Evolutionary conservation across 2,329 filamentous ascomycete species (phyloP).

Genomic region (Exutisphaerella laricina): DNA sequence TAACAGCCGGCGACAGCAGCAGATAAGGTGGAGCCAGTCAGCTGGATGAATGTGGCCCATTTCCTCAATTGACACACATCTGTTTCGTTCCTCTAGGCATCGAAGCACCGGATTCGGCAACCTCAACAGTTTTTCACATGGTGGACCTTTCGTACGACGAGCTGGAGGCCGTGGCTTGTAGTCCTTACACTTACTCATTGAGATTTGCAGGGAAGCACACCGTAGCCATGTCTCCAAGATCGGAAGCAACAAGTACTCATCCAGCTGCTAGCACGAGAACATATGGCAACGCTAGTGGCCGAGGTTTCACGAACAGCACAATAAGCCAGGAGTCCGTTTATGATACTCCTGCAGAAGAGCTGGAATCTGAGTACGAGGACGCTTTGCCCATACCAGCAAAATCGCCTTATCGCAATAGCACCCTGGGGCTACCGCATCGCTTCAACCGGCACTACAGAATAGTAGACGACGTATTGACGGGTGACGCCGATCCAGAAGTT

Average conservation of each 20-base stretch:
- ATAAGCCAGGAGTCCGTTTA: background rate
- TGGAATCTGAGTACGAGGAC: conserved; percentile 1
- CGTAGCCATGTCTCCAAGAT: background rate
- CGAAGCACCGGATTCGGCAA: background rate
- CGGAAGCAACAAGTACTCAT: background rate
- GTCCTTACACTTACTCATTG: background rate
- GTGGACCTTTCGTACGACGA: background rate
- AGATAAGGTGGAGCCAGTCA: background rate
- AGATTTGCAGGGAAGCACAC: too few relatives aligned
- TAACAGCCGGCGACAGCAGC: background rate
- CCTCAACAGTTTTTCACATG: background rate
- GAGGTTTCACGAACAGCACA: too few relatives aligned
- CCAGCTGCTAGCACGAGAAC: too few relatives aligned
- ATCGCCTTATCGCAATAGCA: background rate
- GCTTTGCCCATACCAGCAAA: background rate
- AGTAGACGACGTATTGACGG: background rate
- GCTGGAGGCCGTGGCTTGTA: background rate
- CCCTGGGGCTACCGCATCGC: background rate
- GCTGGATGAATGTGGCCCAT: too few relatives aligned
- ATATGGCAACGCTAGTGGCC: too few relatives aligned
- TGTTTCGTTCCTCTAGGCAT: too few relatives aligned
- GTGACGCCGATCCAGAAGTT: background rate
- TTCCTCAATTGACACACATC: too few relatives aligned
- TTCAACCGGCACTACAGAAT: background rate
- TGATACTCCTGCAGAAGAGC: conserved; percentile 1